These are phyloP conservation scores for Fusarium metavorans DNA, from an alignment of 2,329 filamentous ascomycete species.

Conservation along the genomic window DNA sequence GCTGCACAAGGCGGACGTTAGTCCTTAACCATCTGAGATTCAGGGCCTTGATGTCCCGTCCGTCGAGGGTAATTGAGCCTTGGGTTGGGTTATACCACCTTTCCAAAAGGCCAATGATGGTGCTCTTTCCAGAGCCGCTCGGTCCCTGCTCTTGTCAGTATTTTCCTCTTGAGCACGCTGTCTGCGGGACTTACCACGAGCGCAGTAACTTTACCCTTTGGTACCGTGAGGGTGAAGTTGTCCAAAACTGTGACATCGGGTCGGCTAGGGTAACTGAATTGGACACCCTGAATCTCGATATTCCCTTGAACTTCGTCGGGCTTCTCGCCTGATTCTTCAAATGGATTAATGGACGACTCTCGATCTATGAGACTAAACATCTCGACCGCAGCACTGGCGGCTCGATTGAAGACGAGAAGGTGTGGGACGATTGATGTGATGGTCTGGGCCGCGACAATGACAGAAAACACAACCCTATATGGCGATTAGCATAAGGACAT, in stretches of 20 bases:
- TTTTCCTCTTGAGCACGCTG: not conserved
- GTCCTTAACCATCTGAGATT: conserved; percentile 52
- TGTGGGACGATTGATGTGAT: conserved; percentile 50
- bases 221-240: conserved; percentile 54
- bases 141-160: conserved; percentile 19
- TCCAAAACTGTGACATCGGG: conserved; percentile 54
- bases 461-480: conserved; percentile 52
- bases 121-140: conserved; percentile 53
- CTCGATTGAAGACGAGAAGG: conserved; percentile 48
- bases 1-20: conserved; percentile 50
- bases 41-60: conserved; percentile 41
- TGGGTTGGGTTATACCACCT: conserved; percentile 50
- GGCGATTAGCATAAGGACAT: conserved; percentile 4
- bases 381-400: conserved; percentile 45
- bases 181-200: conserved; percentile 45
- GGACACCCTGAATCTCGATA: conserved; percentile 52
- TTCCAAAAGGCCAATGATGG: conserved; percentile 53
- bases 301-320: conserved; percentile 40
- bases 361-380: conserved; percentile 47
- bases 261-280: conserved; percentile 57
- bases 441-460: conserved; percentile 49
- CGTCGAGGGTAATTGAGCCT: conserved; percentile 50
- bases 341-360: conserved; percentile 49
- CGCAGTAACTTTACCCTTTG: conserved; percentile 57
- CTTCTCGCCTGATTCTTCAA: conserved; percentile 44